These are phyloP conservation scores for Teratosphaeria destructans DNA, from an alignment of 2,329 filamentous ascomycete genomes.

Conservation along the genomic window DNA sequence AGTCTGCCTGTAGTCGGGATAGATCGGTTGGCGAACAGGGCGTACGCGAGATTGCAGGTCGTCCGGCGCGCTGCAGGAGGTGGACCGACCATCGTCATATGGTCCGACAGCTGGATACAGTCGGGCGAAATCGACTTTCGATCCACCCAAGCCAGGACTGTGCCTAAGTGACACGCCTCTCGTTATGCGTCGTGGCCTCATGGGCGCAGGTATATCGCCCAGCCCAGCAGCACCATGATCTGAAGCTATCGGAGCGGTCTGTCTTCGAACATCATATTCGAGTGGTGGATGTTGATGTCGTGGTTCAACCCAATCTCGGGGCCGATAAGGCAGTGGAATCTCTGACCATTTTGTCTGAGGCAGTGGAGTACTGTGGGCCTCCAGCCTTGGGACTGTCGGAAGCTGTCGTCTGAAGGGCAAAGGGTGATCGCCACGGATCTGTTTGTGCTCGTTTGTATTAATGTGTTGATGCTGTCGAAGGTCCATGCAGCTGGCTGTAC, in stretches of 20 bases:
- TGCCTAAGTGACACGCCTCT: constrained; percentile 3
- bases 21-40: background rate
- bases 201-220: constrained; percentile 1
- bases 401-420: background rate
- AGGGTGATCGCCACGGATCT: background rate
- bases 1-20: background rate
- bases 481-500: background rate
- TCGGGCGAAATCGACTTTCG: constrained; percentile 6
- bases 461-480: background rate
- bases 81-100: constrained; percentile 8
- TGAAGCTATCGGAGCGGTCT: background rate
- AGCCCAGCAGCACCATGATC: background rate
- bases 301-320: constrained; percentile 9
- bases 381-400: background rate
- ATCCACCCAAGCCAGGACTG: constrained; percentile 2
- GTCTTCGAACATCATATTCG: background rate
- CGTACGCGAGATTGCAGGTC: constrained; percentile 1
- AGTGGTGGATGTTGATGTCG: background rate
- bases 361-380: constrained; percentile 5
- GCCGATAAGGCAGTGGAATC: constrained; percentile 10
- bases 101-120: constrained; percentile 17
- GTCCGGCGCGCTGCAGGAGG: constrained; percentile 5
- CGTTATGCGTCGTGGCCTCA: background rate
- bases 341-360: constrained; percentile 15
- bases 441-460: background rate